Percentiles rank a stretch among this genome's conserved stretches.
Evolutionary conservation across 257 asterid species (phyloP).

Genomic region (Solanum clarkiae): DNA sequence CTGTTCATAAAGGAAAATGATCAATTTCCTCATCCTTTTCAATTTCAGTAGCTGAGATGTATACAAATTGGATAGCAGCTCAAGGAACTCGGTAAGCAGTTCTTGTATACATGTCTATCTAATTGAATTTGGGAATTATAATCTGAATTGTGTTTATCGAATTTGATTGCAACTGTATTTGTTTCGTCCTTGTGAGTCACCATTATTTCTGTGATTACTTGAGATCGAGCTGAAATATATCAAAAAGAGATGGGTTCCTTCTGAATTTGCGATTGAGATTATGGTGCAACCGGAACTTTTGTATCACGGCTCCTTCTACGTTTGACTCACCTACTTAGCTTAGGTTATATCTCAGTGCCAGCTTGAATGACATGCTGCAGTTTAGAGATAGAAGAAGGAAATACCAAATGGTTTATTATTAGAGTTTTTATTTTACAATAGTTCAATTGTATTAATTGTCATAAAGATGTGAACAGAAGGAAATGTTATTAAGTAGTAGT

Average conservation of each 20-base stretch:
- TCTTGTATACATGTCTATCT: neutral
- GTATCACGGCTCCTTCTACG: neutral
- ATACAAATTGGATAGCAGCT: neutral
- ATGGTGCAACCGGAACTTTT: neutral
- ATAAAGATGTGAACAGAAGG: too few species aligned
- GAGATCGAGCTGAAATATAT: neutral
- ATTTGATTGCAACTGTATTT: neutral
- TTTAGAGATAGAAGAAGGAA: neutral
- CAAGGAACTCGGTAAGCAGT: neutral
- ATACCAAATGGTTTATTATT: too few species aligned
- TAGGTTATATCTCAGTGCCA: neutral
- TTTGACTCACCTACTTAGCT: neutral
- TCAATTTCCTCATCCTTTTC: neutral
- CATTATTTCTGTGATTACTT: neutral
- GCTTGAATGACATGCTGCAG: neutral
- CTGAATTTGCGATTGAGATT: neutral
- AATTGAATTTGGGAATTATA: neutral
- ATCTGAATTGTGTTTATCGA: neutral
- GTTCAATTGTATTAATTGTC: neutral
- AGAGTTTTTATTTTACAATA: too few species aligned
- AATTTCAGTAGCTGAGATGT: neutral
- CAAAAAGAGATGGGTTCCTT: neutral
- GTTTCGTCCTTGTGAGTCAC: neutral
- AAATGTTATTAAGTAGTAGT: neutral
- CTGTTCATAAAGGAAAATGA: neutral